Conservation (phyloP, 805 yeast species). For the Yarrowia bubula region DNA sequence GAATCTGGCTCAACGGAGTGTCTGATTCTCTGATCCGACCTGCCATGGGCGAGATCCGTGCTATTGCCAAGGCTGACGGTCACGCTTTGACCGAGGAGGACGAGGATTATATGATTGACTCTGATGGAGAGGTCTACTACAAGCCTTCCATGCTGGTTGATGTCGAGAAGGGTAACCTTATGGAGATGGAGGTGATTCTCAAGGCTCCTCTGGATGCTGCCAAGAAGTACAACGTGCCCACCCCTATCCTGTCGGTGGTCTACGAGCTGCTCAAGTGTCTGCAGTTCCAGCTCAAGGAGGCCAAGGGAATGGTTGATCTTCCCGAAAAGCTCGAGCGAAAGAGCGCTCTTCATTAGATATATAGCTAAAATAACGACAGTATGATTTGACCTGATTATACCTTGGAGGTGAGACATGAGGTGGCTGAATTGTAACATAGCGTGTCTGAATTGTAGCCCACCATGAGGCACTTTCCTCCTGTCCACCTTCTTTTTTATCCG, state of each 20-base stretch:
- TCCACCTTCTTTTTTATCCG: no score
- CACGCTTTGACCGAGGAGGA: slow-evolving; percentile 44
- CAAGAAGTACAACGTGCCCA: slow-evolving; percentile 45
- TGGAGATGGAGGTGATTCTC: slow-evolving; percentile 69
- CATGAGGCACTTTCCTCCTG: no score
- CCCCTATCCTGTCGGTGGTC: slow-evolving; percentile 60
- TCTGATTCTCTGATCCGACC: slow-evolving; percentile 47
- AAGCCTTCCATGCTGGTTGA: slow-evolving; percentile 76
- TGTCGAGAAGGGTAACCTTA: slow-evolving; percentile 59
- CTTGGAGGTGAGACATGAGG: background rate
- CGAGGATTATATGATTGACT: slow-evolving; percentile 51
- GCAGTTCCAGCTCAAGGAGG: slow-evolving; percentile 63
- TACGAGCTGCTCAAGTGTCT: slow-evolving; percentile 59
- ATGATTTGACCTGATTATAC: background rate
- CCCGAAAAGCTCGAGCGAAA: slow-evolving; percentile 40
- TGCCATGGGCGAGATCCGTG: slow-evolving; percentile 65
- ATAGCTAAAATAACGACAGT: background rate
- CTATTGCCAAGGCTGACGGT: slow-evolving; percentile 57
- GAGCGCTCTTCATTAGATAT: slow-evolving; percentile 20
- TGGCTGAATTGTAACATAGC: no score
- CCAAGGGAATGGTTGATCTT: slow-evolving; percentile 46
- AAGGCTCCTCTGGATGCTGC: slow-evolving; percentile 63
- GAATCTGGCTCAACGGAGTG: slow-evolving; percentile 49
- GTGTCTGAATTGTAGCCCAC: no score
- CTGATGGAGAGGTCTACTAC: slow-evolving; percentile 59